Evolutionary conservation across 2,329 filamentous ascomycete species (phyloP).

Genomic region (Diaporthe eres): DNA sequence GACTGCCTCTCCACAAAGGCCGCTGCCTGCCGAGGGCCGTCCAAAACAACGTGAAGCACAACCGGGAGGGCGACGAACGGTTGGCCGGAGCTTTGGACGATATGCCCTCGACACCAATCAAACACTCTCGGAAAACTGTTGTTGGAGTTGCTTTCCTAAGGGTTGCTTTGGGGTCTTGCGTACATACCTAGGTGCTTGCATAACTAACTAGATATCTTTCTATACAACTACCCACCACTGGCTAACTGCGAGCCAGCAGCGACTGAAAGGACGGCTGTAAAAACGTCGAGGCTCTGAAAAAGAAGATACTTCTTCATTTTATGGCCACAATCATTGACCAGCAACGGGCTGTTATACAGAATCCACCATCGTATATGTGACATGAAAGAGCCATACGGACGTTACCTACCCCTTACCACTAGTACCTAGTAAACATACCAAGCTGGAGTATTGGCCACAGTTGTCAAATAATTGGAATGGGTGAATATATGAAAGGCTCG

Average conservation of each 20-base stretch:
- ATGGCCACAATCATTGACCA: not conserved
- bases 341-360: not conserved
- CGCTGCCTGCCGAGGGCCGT: slow-evolving; percentile 1
- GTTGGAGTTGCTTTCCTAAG: not conserved
- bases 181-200: not conserved
- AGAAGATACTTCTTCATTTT: not conserved
- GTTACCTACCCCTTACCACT: not conserved
- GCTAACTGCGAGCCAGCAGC: not conserved
- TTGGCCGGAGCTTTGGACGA: not conserved
- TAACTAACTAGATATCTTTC: not conserved
- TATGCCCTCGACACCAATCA: not conserved
- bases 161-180: not conserved
- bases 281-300: not conserved
- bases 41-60: not conserved
- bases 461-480: not conserved
- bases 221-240: too few species aligned
- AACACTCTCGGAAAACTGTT: not conserved
- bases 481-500: not conserved
- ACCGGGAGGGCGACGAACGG: not conserved
- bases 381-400: not conserved
- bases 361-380: not conserved
- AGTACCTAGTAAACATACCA: not conserved
- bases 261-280: not conserved
- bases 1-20: not conserved
- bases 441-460: not conserved